Evolutionary conservation across 1,284 basidiomycete genomes (phyloP).

Genomic region (Microbotryum lychnidis-dioicae): DNA sequence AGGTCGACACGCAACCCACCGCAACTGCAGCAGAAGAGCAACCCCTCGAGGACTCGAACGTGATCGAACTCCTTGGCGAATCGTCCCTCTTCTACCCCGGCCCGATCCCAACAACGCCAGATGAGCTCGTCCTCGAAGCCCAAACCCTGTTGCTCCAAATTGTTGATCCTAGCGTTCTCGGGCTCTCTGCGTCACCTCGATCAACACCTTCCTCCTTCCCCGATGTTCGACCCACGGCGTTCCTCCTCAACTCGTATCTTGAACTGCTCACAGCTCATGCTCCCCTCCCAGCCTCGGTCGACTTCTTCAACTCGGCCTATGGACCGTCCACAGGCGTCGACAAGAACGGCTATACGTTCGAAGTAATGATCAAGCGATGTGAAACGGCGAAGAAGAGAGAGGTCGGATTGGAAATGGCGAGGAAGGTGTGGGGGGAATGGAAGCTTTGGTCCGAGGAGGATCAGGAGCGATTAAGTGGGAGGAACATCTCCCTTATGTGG

Average conservation of each 20-base stretch:
- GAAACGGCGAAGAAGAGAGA: slow-evolving; percentile 17
- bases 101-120: slow-evolving; percentile 55
- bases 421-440: slow-evolving; percentile 28
- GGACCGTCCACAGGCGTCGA: neutral
- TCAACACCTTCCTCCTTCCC: slow-evolving; percentile 45
- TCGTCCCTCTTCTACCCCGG: slow-evolving; percentile 28
- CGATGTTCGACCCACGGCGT: slow-evolving; percentile 53
- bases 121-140: slow-evolving; percentile 67
- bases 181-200: slow-evolving; percentile 5
- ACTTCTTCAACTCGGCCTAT: slow-evolving; percentile 33
- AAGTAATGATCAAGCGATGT: slow-evolving; percentile 16
- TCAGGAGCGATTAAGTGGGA: slow-evolving; percentile 5
- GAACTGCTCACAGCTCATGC: slow-evolving; percentile 53
- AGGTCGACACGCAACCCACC: slow-evolving; percentile 1
- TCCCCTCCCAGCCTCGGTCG: slow-evolving; percentile 47
- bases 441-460: slow-evolving; percentile 14
- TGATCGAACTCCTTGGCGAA: slow-evolving; percentile 26
- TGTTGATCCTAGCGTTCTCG: slow-evolving; percentile 42
- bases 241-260: slow-evolving; percentile 72
- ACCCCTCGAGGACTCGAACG: neutral
- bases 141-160: slow-evolving; percentile 62
- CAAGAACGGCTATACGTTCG: slow-evolving; percentile 19
- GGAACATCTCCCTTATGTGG: slow-evolving; percentile 22
- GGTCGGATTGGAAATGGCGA: slow-evolving; percentile 2
- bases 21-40: neutral